A percentile compares a stretch with the other conserved stretches of the same genome.
phyloP scores from a whole-genome alignment of 345 rosid genomes.

The Populus davidiana region DNA sequence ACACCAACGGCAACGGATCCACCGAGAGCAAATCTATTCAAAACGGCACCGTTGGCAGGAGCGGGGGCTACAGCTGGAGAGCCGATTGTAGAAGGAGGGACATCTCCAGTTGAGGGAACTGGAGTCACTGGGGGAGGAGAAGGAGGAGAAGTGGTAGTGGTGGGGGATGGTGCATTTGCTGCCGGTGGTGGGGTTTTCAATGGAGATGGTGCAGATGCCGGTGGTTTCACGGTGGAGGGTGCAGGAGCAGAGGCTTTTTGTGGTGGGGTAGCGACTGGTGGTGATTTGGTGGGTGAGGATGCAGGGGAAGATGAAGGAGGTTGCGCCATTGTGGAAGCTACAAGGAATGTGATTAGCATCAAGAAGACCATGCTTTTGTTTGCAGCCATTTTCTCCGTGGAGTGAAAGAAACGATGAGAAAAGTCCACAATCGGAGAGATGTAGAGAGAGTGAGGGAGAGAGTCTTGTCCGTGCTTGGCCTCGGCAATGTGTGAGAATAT shows the following conservation, averaged over 20 bases:
- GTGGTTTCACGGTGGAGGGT: background rate
- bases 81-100: slow-evolving; percentile 6
- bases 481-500: background rate
- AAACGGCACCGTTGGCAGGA: slow-evolving; percentile 30
- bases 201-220: slow-evolving; percentile 10
- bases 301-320: slow-evolving; percentile 10
- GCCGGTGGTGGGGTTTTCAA: slow-evolving; percentile 9
- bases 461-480: background rate
- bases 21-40: slow-evolving; percentile 18
- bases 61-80: slow-evolving; percentile 38
- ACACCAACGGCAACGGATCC: slow-evolving; percentile 30
- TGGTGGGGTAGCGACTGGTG: background rate
- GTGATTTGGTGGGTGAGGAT: slow-evolving; percentile 3
- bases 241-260: background rate
- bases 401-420: background rate
- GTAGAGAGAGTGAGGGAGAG: background rate
- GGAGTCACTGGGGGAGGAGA: slow-evolving; percentile 12
- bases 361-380: background rate
- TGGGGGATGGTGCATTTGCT: slow-evolving; percentile 18
- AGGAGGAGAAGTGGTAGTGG: slow-evolving; percentile 25
- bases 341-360: background rate
- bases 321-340: background rate
- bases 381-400: background rate
- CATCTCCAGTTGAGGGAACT: too few relatives aligned
- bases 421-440: background rate